These are phyloP conservation scores for Plectosphaerella sp. DNA, from an alignment of 2,329 filamentous ascomycete genomes.

Conservation along the genomic window DNA sequence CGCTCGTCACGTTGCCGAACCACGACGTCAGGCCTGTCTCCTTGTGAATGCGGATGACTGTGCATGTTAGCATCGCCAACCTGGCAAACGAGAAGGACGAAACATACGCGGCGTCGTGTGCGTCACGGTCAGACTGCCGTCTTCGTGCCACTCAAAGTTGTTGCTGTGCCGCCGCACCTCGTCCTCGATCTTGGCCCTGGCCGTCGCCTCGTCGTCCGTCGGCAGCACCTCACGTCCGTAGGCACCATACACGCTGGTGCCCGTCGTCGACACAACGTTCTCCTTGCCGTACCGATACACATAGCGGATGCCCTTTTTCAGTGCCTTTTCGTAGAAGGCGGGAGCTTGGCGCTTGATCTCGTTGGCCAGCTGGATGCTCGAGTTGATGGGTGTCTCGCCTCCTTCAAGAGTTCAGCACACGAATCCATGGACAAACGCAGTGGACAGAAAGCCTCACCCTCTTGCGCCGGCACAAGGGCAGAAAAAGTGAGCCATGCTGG, in stretches of 20 bases:
- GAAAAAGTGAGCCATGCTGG: conserved; percentile 29
- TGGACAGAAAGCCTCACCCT: conserved; percentile 9
- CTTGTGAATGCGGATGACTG: conserved; percentile 22
- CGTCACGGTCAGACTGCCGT: conserved; percentile 27
- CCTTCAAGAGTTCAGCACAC: conserved; percentile 12
- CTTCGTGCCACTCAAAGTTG: conserved; percentile 25
- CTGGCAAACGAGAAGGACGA: not conserved
- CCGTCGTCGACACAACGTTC: conserved; percentile 22
- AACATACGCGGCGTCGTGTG: conserved; percentile 22
- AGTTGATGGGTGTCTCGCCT: conserved; percentile 28
- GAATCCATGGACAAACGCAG: not conserved
- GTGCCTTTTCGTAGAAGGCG: conserved; percentile 20
- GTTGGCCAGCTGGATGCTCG: conserved; percentile 20
- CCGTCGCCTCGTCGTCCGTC: conserved; percentile 16
- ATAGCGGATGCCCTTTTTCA: conserved; percentile 23
- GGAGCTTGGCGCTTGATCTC: conserved; percentile 19
- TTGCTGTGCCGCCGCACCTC: conserved; percentile 28
- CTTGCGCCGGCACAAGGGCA: conserved; percentile 15
- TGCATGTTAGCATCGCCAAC: no score
- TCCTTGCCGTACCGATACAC: conserved; percentile 21
- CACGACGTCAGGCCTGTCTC: conserved; percentile 19
- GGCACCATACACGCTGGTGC: conserved; percentile 23
- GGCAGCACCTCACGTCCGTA: conserved; percentile 22
- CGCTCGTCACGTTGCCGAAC: conserved; percentile 29
- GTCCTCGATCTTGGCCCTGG: conserved; percentile 20